phyloP scores from a whole-genome alignment of 768 basidiomycete species.

The Amanita subjunquillea region DNA sequence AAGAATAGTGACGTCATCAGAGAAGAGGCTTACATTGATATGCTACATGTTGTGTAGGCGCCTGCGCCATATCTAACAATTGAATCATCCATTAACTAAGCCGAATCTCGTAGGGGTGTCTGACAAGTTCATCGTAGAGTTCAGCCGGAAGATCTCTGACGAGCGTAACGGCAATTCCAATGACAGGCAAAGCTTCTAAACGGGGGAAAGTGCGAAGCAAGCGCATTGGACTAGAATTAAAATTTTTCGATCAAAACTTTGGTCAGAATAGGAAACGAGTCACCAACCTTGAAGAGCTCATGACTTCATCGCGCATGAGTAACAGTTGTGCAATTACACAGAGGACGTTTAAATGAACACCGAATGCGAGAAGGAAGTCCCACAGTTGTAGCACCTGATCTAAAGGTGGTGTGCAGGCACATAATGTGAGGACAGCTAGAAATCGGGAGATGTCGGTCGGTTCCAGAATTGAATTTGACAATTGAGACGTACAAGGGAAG shows the following conservation, averaged over 20 bases:
- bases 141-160: slow-evolving; percentile 85
- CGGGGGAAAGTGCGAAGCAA: slow-evolving; percentile 90
- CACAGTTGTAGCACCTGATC: slow-evolving; percentile 92
- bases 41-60: slow-evolving; percentile 3
- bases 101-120: slow-evolving; percentile 67
- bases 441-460: background rate
- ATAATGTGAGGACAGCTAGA: slow-evolving; percentile 84
- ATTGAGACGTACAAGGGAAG: slow-evolving; percentile 71
- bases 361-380: slow-evolving; percentile 97
- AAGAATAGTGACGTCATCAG: no score
- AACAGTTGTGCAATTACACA: slow-evolving; percentile 95
- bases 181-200: slow-evolving; percentile 75
- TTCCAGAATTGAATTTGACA: background rate
- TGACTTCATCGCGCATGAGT: slow-evolving; percentile 83
- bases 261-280: slow-evolving; percentile 2
- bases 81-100: slow-evolving; percentile 8
- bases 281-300: slow-evolving; percentile 73
- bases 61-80: slow-evolving; percentile 4
- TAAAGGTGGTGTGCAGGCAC: slow-evolving; percentile 93
- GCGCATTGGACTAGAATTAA: slow-evolving; percentile 71
- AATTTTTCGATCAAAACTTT: background rate
- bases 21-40: background rate
- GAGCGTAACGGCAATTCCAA: slow-evolving; percentile 89
- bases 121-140: slow-evolving; percentile 81
- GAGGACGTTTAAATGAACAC: slow-evolving; percentile 91